These are phyloP conservation scores for Rhytidiadelphus loreus DNA, from an alignment of 225 moss, liverwort and hornwort genomes.

Conservation along the genomic window DNA sequence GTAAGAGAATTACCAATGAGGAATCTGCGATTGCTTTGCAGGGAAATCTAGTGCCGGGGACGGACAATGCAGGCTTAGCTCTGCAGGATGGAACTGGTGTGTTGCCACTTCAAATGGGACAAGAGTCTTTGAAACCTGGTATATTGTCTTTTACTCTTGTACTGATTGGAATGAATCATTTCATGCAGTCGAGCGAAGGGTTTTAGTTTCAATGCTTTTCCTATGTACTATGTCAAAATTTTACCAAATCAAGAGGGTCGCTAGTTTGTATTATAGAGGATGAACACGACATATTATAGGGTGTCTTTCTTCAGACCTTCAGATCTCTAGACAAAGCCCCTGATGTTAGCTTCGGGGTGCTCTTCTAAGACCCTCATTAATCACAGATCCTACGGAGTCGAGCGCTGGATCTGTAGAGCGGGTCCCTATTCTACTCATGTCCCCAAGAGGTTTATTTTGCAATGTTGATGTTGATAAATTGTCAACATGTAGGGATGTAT, in stretches of 20 bases:
- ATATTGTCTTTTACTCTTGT: not conserved
- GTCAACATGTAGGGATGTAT: conserved; percentile 30
- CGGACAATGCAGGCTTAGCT: conserved; percentile 40
- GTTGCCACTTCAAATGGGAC: conserved; percentile 51
- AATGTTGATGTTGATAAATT: not conserved
- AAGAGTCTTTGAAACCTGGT: conserved; percentile 49
- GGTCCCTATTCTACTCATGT: not conserved
- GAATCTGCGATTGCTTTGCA: conserved; percentile 14
- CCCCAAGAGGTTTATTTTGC: not conserved
- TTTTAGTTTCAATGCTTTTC: not conserved
- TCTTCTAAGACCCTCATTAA: not conserved
- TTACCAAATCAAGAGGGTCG: not conserved
- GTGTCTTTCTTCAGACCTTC: not conserved
- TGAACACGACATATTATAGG: not conserved
- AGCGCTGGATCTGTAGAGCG: not conserved
- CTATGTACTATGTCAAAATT: not conserved
- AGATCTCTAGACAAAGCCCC: not conserved
- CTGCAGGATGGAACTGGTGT: conserved; percentile 79
- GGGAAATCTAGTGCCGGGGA: conserved; percentile 49
- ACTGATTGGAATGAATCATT: not conserved
- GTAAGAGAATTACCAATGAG: not conserved
- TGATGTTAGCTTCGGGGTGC: not conserved
- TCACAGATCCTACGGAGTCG: not conserved
- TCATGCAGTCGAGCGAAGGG: not conserved
- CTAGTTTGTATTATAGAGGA: not conserved